Percentiles rank a stretch among this genome's conserved stretches.
Evolutionary conservation across 805 yeast genomes (phyloP).

Genomic region (Phaffomyces antillensis): DNA sequence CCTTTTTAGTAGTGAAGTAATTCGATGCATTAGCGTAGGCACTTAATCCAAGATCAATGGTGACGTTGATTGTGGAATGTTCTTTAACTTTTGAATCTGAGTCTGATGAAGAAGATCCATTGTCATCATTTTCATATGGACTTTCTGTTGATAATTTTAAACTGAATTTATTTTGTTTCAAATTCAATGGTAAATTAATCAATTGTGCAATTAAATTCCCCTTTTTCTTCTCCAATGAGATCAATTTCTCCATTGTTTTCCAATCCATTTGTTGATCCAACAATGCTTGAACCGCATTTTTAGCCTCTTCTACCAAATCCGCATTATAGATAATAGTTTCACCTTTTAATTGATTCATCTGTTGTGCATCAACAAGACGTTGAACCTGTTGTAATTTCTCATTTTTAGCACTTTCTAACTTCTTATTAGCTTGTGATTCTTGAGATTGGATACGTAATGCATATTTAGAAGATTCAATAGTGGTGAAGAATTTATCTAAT

Average conservation of each 20-base stretch:
- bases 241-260: slow-evolving; percentile 75
- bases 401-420: slow-evolving; percentile 64
- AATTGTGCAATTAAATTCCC: slow-evolving; percentile 56
- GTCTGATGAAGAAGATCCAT: slow-evolving; percentile 17
- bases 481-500: slow-evolving; percentile 76
- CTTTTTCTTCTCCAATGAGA: slow-evolving; percentile 59
- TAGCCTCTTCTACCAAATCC: slow-evolving; percentile 65
- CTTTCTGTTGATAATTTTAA: slow-evolving; percentile 45
- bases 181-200: slow-evolving; percentile 61
- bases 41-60: slow-evolving; percentile 61
- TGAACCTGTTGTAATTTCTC: slow-evolving; percentile 70
- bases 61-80: slow-evolving; percentile 36
- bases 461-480: slow-evolving; percentile 74
- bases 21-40: slow-evolving; percentile 85
- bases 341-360: slow-evolving; percentile 60
- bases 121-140: slow-evolving; percentile 27
- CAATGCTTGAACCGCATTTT: slow-evolving; percentile 54
- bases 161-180: slow-evolving; percentile 60
- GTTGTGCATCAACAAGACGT: slow-evolving; percentile 56
- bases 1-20: slow-evolving; percentile 71
- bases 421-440: slow-evolving; percentile 65
- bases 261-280: slow-evolving; percentile 89
- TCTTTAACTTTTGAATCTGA: slow-evolving; percentile 8
- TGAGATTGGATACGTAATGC: slow-evolving; percentile 70
- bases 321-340: slow-evolving; percentile 65